phyloP scores from a whole-genome alignment of 352 stramenopile species.

The Phytophthora brassicae region DNA sequence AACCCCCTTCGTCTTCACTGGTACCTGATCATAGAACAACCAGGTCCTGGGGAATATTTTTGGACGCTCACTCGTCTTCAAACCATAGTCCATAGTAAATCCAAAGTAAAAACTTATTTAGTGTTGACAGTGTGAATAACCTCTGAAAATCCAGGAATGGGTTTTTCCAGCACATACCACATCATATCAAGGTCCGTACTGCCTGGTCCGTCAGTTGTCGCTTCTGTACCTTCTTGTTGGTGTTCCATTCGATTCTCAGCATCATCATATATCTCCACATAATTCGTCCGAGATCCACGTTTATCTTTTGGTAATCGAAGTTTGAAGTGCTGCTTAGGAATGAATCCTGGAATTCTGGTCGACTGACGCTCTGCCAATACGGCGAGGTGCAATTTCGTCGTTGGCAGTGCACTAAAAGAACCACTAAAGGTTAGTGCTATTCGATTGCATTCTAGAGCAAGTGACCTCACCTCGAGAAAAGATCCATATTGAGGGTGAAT shows the following conservation, averaged over 20 bases:
- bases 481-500: slow-evolving; percentile 33
- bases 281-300: slow-evolving; percentile 20
- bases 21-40: not conserved
- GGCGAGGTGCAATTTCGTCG: slow-evolving; percentile 60
- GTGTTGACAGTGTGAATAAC: slow-evolving; percentile 17
- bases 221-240: too few species aligned
- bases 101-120: not conserved
- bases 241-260: slow-evolving; percentile 4
- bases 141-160: slow-evolving; percentile 43
- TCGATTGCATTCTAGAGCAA: not conserved
- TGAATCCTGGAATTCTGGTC: slow-evolving; percentile 43
- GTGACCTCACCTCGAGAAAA: slow-evolving; percentile 39
- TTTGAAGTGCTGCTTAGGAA: slow-evolving; percentile 63
- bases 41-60: slow-evolving; percentile 32
- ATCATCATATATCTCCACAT: slow-evolving; percentile 22
- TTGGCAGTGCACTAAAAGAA: slow-evolving; percentile 36
- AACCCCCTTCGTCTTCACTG: slow-evolving; percentile 16
- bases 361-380: slow-evolving; percentile 40
- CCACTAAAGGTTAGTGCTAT: not conserved
- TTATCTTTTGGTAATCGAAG: slow-evolving; percentile 52
- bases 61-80: slow-evolving; percentile 28
- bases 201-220: too few species aligned
- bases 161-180: slow-evolving; percentile 51
- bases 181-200: slow-evolving; percentile 18
- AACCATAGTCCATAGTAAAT: not conserved